phyloP scores from a whole-genome alignment of 495 filamentous ascomycete species.

The Trichodelitschia bisporula region DNA sequence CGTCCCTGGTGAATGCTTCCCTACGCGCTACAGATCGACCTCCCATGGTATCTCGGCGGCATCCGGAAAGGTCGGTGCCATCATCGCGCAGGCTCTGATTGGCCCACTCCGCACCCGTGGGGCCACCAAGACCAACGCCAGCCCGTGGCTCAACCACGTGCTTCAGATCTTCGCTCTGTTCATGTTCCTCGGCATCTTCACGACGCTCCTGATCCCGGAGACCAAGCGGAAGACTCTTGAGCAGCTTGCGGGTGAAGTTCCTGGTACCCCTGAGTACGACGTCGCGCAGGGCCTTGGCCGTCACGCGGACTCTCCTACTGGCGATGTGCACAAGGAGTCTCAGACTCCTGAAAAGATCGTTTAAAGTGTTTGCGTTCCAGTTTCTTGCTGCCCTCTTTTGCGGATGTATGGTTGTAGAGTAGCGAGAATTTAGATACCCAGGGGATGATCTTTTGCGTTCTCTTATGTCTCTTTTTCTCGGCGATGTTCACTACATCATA shows the following conservation, averaged over 20 bases:
- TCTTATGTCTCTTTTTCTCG: no score
- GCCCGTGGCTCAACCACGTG: slow-evolving; percentile 55
- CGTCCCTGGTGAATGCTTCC: slow-evolving; percentile 74
- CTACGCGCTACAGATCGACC: slow-evolving; percentile 63
- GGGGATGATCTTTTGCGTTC: no score
- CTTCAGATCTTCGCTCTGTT: slow-evolving; percentile 62
- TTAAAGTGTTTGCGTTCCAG: no score
- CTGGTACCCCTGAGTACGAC: no score
- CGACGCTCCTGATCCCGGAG: slow-evolving; percentile 43
- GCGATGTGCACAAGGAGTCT: no score
- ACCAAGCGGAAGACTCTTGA: slow-evolving; percentile 40
- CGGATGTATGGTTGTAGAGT: no score
- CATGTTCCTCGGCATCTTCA: slow-evolving; percentile 48
- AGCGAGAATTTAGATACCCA: no score
- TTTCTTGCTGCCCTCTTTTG: no score
- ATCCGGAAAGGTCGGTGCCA: slow-evolving; percentile 61
- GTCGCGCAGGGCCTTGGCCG: no score
- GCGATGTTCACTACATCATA: no score
- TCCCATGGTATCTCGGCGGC: slow-evolving; percentile 71
- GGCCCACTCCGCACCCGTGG: slow-evolving; percentile 17
- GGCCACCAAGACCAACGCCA: slow-evolving; percentile 7
- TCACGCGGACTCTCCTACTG: no score
- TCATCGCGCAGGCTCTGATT: slow-evolving; percentile 26
- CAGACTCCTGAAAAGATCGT: no score
- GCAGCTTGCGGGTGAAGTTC: slow-evolving; percentile 12